These are phyloP conservation scores for Wickerhamiella nectarea DNA, from an alignment of 805 yeast species.

Conservation along the genomic window DNA sequence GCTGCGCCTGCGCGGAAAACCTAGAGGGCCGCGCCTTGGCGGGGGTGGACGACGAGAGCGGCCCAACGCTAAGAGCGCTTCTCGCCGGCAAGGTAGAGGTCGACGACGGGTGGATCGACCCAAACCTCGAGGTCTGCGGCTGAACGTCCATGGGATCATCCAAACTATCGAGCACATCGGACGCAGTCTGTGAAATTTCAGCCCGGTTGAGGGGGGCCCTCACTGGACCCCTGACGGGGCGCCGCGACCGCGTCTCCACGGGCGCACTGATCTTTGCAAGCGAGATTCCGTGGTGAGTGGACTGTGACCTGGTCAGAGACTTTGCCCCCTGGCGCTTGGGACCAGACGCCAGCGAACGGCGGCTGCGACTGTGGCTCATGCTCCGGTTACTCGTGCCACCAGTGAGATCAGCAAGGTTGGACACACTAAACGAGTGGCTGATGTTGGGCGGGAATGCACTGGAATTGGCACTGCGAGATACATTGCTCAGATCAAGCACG, in stretches of 20 bases:
- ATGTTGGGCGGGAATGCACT: slow-evolving; percentile 3
- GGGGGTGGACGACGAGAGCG: too few relatives aligned
- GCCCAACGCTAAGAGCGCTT: too few relatives aligned
- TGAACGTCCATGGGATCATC: neutral
- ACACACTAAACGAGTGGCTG: slow-evolving; percentile 2
- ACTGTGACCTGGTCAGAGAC: neutral
- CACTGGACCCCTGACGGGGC: neutral
- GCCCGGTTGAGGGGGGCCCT: neutral
- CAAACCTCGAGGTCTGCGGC: too few relatives aligned
- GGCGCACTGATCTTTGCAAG: slow-evolving; percentile 3
- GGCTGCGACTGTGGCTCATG: neutral
- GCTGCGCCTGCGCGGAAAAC: too few relatives aligned
- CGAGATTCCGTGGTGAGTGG: neutral
- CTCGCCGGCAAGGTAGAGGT: too few relatives aligned
- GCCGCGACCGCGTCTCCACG: neutral
- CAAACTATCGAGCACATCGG: neutral
- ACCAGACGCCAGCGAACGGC: slow-evolving; percentile 3
- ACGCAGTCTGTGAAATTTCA: neutral
- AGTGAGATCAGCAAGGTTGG: slow-evolving; percentile 5
- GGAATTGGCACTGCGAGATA: slow-evolving; percentile 4
- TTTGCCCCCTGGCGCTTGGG: slow-evolving; percentile 4
- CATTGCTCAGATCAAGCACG: slow-evolving; percentile 15
- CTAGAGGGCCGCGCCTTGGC: too few relatives aligned
- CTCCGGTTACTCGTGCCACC: slow-evolving; percentile 3
- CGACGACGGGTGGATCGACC: too few relatives aligned